phyloP scores from a whole-genome alignment of 495 filamentous ascomycete genomes.

The Baudoinia panamericana region DNA sequence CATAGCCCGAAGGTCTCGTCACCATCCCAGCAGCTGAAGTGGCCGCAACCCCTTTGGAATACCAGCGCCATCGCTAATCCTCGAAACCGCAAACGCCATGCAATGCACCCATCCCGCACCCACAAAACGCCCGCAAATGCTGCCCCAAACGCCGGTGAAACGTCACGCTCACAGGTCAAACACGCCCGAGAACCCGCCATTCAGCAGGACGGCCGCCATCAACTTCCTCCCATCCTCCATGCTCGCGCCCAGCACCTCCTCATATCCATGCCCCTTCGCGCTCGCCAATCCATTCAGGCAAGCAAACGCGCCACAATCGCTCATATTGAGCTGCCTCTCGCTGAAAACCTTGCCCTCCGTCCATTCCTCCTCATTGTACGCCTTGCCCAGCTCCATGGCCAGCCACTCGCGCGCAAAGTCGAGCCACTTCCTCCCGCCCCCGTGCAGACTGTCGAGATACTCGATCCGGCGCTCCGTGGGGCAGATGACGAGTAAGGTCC shows the following conservation, averaged over 20 bases:
- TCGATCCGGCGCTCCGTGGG: conserved; percentile 50
- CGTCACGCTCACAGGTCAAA: conserved; percentile 11
- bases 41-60: too few relatives aligned
- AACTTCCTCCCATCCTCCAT: conserved; percentile 19
- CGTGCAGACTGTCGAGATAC: conserved; percentile 57
- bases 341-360: conserved; percentile 20
- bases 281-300: conserved; percentile 24
- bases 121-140: too few relatives aligned
- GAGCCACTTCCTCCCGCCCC: conserved; percentile 26
- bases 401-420: conserved; percentile 43
- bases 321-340: conserved; percentile 53
- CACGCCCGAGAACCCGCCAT: conserved; percentile 15
- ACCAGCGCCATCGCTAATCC: too few relatives aligned
- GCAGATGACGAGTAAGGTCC: conserved; percentile 59
- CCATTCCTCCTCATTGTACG: conserved; percentile 54
- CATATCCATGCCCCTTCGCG: conserved; percentile 15
- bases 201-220: conserved; percentile 23
- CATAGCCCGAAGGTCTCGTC: too few relatives aligned
- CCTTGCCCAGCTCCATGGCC: conserved; percentile 40
- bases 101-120: too few relatives aligned
- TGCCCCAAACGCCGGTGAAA: too few relatives aligned
- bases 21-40: too few relatives aligned
- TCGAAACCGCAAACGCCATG: too few relatives aligned
- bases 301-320: conserved; percentile 68
- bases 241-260: conserved; percentile 5